phyloP scores from a whole-genome alignment of 331 rosid genomes.

The Cydonia oblonga region DNA sequence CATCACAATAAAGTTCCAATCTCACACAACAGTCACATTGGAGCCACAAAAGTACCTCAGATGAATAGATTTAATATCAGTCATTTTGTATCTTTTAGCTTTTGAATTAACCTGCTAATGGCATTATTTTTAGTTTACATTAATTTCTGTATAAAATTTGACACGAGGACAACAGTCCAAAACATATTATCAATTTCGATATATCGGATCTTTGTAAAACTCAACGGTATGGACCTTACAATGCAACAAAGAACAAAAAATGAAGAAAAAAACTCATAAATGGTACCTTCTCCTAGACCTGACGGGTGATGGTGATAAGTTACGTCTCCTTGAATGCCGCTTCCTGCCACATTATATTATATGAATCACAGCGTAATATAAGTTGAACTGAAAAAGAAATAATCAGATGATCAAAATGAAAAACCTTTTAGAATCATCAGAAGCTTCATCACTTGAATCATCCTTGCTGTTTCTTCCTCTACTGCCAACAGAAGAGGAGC shows the following conservation, averaged over 20 bases:
- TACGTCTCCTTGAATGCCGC: slow-evolving; percentile 54
- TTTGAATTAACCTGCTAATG: neutral
- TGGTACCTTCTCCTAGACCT: slow-evolving; percentile 83
- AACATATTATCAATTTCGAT: neutral
- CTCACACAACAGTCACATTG: neutral
- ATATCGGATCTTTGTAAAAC: neutral
- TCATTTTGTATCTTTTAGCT: neutral
- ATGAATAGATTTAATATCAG: neutral
- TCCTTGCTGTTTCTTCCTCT: slow-evolving; percentile 65
- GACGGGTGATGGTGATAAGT: slow-evolving; percentile 69
- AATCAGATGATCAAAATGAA: slow-evolving; percentile 5
- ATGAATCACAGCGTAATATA: slow-evolving; percentile 20
- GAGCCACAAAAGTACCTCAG: neutral
- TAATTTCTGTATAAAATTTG: neutral
- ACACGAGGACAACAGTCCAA: neutral
- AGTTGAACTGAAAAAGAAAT: neutral
- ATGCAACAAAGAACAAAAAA: slow-evolving; percentile 11
- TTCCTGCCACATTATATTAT: slow-evolving; percentile 46
- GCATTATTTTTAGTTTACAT: neutral
- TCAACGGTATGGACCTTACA: neutral
- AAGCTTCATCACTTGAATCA: slow-evolving; percentile 71
- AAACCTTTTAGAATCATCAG: slow-evolving; percentile 79
- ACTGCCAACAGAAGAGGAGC: slow-evolving; percentile 62
- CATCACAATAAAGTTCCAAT: neutral
- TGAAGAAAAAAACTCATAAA: slow-evolving; percentile 19